These are phyloP conservation scores for Liquidambar formosana DNA, from an alignment of 164 flowering plant species.

Conservation along the genomic window DNA sequence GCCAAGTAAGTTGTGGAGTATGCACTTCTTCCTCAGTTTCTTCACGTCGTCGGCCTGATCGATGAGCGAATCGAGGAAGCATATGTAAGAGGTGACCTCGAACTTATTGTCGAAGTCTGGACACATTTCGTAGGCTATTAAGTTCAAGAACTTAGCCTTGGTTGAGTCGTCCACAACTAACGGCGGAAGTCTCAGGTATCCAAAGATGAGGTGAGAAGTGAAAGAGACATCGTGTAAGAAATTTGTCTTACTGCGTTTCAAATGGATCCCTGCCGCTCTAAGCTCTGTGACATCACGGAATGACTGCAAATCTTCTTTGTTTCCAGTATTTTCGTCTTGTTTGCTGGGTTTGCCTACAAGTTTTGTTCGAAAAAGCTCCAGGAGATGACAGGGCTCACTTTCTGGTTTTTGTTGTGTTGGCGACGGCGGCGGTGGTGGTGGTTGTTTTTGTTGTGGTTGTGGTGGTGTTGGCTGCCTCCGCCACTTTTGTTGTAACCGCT, in stretches of 20 bases:
- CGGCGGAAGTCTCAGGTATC: conserved; percentile 3
- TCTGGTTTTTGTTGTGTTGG: too few species aligned
- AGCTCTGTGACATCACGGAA: conserved; percentile 5
- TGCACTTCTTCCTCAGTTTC: not conserved
- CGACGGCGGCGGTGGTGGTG: too few species aligned
- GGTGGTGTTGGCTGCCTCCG: too few species aligned
- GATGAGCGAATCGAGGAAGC: conserved; percentile 19
- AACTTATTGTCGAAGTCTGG: not conserved
- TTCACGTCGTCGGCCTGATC: conserved; percentile 12
- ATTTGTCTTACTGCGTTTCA: not conserved
- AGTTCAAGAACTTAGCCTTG: not conserved
- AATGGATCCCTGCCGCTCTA: not conserved
- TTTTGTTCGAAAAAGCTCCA: too few species aligned
- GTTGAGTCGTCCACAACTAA: conserved; percentile 10
- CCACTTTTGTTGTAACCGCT: too few species aligned
- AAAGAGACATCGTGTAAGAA: not conserved
- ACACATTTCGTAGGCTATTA: conserved; percentile 17
- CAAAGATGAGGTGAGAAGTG: not conserved
- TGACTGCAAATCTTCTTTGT: too few species aligned
- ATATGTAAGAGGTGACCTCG: conserved; percentile 14
- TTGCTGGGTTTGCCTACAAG: too few species aligned
- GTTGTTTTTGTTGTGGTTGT: too few species aligned
- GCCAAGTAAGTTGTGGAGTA: not conserved
- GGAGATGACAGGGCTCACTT: too few species aligned
- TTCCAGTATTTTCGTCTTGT: too few species aligned